Conservation (phyloP, 306 rosid species). For the Lupinus albus region DNA sequence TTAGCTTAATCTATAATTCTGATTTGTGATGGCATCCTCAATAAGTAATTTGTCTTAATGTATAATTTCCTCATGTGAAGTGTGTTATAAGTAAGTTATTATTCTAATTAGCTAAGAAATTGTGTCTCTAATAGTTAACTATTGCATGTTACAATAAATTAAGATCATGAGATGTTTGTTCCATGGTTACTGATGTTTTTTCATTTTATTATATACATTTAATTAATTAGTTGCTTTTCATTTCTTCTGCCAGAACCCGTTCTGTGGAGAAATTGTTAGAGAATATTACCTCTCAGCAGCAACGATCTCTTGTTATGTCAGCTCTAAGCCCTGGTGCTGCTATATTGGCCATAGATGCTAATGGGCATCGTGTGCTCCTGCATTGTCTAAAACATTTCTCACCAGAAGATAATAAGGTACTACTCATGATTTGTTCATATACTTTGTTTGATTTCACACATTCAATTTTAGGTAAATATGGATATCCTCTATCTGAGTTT, state of each 20-base stretch:
- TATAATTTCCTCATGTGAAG: too few species aligned
- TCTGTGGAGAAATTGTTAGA: conserved; percentile 57
- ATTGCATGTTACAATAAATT: too few species aligned
- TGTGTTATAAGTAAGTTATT: too few species aligned
- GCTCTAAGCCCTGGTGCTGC: conserved; percentile 48
- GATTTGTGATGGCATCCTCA: background rate
- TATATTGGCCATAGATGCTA: conserved; percentile 48
- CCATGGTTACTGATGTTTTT: background rate
- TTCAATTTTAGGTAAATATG: background rate
- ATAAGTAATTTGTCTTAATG: too few species aligned
- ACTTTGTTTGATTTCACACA: background rate
- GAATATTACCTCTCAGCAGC: conserved; percentile 44
- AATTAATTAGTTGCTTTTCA: background rate
- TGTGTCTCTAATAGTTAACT: too few species aligned
- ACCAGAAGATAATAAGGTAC: conserved; percentile 52
- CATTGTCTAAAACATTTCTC: conserved; percentile 56
- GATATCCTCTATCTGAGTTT: background rate
- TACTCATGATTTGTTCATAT: background rate
- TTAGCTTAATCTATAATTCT: background rate
- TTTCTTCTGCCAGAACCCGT: conserved; percentile 46
- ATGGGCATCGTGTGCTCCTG: conserved; percentile 61
- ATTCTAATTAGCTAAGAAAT: too few species aligned
- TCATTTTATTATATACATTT: background rate
- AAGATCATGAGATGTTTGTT: too few species aligned
- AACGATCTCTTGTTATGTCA: conserved; percentile 40